Evolutionary conservation across 306 rosid genomes (phyloP).

Genomic region (Calophaca sinica): DNA sequence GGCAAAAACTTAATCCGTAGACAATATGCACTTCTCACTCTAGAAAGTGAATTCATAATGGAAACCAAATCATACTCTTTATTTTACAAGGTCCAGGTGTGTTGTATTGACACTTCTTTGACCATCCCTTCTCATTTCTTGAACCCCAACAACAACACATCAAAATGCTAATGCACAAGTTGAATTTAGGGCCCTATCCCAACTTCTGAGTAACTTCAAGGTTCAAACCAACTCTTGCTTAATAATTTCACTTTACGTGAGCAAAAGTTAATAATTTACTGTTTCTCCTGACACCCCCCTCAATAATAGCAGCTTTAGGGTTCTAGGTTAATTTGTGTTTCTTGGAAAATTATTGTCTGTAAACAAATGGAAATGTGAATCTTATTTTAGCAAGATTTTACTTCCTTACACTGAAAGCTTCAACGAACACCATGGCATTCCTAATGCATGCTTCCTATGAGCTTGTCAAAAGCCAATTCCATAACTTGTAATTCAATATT

Average conservation of each 20-base stretch:
- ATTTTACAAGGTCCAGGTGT: conserved; percentile 10
- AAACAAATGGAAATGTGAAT: no score
- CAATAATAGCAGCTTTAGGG: background rate
- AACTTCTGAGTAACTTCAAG: background rate
- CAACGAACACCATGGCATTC: conserved; percentile 7
- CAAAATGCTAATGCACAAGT: background rate
- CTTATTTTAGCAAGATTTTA: background rate
- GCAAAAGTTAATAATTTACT: background rate
- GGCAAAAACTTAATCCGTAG: background rate
- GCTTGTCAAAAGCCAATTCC: background rate
- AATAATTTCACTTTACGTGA: background rate
- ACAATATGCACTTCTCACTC: conserved; percentile 16
- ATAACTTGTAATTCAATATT: background rate
- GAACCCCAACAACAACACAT: background rate
- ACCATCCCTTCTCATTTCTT: conserved; percentile 18
- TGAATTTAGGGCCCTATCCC: background rate
- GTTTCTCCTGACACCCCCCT: background rate
- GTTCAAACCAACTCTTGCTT: conserved; percentile 6
- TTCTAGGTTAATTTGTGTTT: background rate
- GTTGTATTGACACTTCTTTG: conserved; percentile 7
- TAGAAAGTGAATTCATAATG: background rate
- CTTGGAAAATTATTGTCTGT: background rate
- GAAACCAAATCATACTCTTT: background rate
- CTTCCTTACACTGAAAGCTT: conserved; percentile 24
- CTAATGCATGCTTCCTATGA: conserved; percentile 7